Conservation (phyloP, 345 rosid genomes). For the Sisymbrium irio region DNA sequence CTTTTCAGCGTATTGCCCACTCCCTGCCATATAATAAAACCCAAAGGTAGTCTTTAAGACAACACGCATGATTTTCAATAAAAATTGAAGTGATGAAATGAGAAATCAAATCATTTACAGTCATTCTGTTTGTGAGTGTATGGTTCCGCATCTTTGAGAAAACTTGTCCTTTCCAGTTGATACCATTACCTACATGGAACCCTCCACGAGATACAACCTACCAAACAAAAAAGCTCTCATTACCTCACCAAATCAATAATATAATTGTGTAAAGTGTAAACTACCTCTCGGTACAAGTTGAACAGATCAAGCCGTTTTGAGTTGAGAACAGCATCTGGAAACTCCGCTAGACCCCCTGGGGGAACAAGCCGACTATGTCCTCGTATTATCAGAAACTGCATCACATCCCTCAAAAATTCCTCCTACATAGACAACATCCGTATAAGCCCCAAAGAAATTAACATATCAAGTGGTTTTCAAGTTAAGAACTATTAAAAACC, state of each 20-base stretch:
- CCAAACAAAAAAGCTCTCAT: constrained; percentile 3
- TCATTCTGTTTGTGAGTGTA: constrained; percentile 94
- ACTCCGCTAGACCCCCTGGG: constrained; percentile 87
- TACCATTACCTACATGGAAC: constrained; percentile 97
- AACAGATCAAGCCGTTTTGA: constrained; percentile 96
- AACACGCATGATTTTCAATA: not conserved
- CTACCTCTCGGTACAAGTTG: constrained; percentile 96
- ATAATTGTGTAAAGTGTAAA: not conserved
- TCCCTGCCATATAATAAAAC: constrained; percentile 48
- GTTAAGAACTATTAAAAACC: not conserved
- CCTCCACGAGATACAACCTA: constrained; percentile 99
- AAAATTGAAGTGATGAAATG: not conserved
- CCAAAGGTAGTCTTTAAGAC: not conserved
- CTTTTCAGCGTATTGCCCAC: constrained; percentile 95
- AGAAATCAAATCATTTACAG: constrained; percentile 50
- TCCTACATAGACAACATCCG: constrained; percentile 52
- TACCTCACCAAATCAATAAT: constrained; percentile 9
- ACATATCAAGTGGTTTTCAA: not conserved
- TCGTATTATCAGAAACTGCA: constrained; percentile 90
- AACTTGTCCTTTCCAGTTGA: constrained; percentile 99
- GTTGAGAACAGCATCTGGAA: constrained; percentile 95
- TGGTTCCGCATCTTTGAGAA: constrained; percentile 99
- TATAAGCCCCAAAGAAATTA: not conserved
- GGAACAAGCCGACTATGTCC: constrained; percentile 98
- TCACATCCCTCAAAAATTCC: constrained; percentile 94